Percentiles rank a stretch among this genome's conserved stretches.
phyloP scores from a whole-genome alignment of 257 asterid species.

The Capsicum chinense region DNA sequence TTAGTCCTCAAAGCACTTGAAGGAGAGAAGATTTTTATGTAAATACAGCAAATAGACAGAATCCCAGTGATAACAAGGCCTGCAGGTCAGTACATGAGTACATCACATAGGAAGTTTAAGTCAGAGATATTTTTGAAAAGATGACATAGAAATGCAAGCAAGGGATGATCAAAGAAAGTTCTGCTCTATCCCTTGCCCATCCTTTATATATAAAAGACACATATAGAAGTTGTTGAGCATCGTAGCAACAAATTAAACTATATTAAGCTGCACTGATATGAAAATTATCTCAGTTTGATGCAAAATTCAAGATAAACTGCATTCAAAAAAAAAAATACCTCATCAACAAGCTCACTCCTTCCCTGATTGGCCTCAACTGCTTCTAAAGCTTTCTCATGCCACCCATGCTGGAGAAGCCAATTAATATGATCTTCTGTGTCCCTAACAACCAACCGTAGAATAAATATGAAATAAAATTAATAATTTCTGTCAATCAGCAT shows the following conservation, averaged over 20 bases:
- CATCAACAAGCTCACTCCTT: conserved; percentile 92
- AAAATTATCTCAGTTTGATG: not conserved
- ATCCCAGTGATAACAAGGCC: not conserved
- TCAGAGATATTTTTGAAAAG: not conserved
- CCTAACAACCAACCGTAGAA: conserved; percentile 54
- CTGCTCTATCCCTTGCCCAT: not conserved
- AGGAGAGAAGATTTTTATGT: not conserved
- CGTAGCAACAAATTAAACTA: not conserved
- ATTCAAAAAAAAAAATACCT: conserved; percentile 56
- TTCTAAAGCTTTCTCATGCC: conserved; percentile 94
- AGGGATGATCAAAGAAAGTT: conserved; percentile 6
- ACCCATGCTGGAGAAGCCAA: conserved; percentile 97
- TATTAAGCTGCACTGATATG: conserved; percentile 7
- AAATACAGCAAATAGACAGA: not conserved
- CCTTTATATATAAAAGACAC: not conserved
- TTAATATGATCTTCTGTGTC: conserved; percentile 97
- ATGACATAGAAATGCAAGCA: conserved; percentile 1
- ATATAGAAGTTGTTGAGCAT: conserved; percentile 7
- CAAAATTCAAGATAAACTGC: conserved; percentile 5
- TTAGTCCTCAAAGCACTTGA: not conserved
- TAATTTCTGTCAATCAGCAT: not conserved
- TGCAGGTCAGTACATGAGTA: conserved; percentile 21
- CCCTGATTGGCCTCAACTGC: conserved; percentile 98
- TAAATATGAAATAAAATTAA: conserved; percentile 28
- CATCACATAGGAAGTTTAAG: conserved; percentile 9